Evolutionary conservation across 352 stramenopile species (phyloP), one percentile per base, ranked within the genome.

Genomic region (Phytophthora sansomeana): DNA sequence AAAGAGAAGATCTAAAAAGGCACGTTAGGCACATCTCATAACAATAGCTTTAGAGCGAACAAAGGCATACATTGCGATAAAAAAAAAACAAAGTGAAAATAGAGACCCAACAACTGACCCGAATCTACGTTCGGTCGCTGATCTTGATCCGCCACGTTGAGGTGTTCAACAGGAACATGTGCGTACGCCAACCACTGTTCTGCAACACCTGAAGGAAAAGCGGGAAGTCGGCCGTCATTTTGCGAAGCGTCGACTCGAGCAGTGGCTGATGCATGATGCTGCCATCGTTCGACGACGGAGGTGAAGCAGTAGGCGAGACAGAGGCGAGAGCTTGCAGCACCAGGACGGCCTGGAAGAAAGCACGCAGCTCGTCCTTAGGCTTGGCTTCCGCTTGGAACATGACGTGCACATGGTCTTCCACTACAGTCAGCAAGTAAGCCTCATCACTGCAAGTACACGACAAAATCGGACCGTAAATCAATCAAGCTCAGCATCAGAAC

Each of bases 131-230:
- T 13, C 71, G 58, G 38, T 81, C 77, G 47, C 54, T 80, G n/a
- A 89, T 36, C 60, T 89, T 88, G 58, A 91, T 85, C 32, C 83
- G 78, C 83, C 80, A 91, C 49, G 79, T 61, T 21, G 77, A 75
- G 13, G 79, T 89, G 56, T 88, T 89, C 24, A 91, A 70, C 58
- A 91, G 59, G 65, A 87, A 89, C 77, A 90, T 86, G 71, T 91
- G 83, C 32, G 79, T 90, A 30, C 80, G 80, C 83, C 83, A 91
- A 17, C 83, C 79, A 33, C 75, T 84, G 57, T 76, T 76, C 56
- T 91, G 66, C 21, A 91, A 63, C 8, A 85, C 65, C 72, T 90
- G 79, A 35, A 76, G 72, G 69, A 90, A 91, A 44, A 87, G 81
- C 41, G 77, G 68, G 62, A 91, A 91, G 49, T 90, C 81, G 8